A percentile compares a stretch with the other conserved stretches of the same genome.
These are phyloP conservation scores for Nemania bipapillata DNA, from an alignment of 2,329 filamentous ascomycete species.

Conservation along the genomic window DNA sequence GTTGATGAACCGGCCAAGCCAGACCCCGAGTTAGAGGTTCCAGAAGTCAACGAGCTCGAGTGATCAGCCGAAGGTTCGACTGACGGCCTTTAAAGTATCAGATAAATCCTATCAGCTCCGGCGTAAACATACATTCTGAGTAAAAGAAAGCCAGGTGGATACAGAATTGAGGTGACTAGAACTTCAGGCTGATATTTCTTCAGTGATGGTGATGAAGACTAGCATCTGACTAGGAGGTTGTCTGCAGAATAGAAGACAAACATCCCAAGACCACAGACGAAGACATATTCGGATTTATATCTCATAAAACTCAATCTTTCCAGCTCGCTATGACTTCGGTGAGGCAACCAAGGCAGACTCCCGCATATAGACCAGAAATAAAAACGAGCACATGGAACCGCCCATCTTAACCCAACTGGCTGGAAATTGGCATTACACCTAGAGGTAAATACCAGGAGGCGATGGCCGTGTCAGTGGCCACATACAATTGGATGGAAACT, in stretches of 20 bases:
- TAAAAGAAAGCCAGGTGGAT: not conserved
- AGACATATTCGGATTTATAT: not conserved
- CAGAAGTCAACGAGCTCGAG: not conserved
- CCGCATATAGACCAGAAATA: not conserved
- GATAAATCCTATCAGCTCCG: not conserved
- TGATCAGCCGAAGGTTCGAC: not conserved
- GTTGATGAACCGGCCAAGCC: no score
- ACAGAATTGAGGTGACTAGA: not conserved
- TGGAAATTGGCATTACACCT: constrained; percentile 1
- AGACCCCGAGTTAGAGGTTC: not conserved
- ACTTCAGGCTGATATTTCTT: not conserved
- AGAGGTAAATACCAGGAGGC: not conserved
- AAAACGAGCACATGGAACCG: not conserved
- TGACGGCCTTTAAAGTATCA: constrained; percentile 9
- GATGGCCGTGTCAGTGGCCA: not conserved
- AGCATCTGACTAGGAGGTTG: no score
- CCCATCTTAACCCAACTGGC: not conserved
- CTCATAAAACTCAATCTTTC: not conserved
- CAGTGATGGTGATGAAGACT: not conserved
- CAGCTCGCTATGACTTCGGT: not conserved
- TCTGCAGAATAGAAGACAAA: not conserved
- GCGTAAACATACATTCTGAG: not conserved
- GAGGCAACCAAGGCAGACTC: not conserved
- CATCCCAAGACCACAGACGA: not conserved
- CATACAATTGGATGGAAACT: constrained; percentile 8